A percentile compares a stretch with the other conserved stretches of the same genome.
phyloP scores from a whole-genome alignment of 768 basidiomycete genomes.

The Lentinula sp. region DNA sequence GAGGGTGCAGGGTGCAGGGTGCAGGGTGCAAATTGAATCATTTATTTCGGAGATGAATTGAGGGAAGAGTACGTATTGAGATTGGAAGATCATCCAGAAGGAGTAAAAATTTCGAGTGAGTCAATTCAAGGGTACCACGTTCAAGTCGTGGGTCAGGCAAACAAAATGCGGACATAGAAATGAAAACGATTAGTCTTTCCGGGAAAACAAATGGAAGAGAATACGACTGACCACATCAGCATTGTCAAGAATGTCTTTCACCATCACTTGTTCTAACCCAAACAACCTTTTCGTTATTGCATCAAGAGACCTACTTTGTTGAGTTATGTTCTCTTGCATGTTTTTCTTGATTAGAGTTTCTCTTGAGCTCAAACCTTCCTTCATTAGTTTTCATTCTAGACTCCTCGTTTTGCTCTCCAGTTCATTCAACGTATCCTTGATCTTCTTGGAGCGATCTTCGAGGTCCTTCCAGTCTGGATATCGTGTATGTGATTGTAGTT shows the following conservation, averaged over 20 bases:
- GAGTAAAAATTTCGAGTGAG: not conserved
- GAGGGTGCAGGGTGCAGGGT: too few species aligned
- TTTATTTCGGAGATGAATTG: conserved; percentile 4
- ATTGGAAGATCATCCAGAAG: not conserved
- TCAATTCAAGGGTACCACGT: not conserved
- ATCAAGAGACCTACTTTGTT: conserved; percentile 19
- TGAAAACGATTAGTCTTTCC: not conserved
- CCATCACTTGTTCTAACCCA: conserved; percentile 55
- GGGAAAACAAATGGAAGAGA: not conserved
- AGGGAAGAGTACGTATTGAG: not conserved
- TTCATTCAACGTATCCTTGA: conserved; percentile 10
- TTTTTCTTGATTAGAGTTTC: conserved; percentile 19
- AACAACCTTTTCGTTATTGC: conserved; percentile 38
- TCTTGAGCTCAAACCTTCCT: conserved; percentile 7
- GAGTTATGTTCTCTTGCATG: conserved; percentile 24
- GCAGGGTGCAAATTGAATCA: not conserved
- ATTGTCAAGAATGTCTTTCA: conserved; percentile 52
- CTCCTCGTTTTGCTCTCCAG: conserved; percentile 10
- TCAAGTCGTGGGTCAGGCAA: not conserved
- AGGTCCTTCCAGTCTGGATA: conserved; percentile 36
- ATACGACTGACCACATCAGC: conserved; percentile 63
- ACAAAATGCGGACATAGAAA: not conserved
- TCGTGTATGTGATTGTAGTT: conserved; percentile 56
- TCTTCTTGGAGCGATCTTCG: conserved; percentile 19
- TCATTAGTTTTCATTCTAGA: conserved; percentile 13